These are phyloP conservation scores for Penicillium bovifimosum DNA, from an alignment of 495 filamentous ascomycete species.

Conservation along the genomic window DNA sequence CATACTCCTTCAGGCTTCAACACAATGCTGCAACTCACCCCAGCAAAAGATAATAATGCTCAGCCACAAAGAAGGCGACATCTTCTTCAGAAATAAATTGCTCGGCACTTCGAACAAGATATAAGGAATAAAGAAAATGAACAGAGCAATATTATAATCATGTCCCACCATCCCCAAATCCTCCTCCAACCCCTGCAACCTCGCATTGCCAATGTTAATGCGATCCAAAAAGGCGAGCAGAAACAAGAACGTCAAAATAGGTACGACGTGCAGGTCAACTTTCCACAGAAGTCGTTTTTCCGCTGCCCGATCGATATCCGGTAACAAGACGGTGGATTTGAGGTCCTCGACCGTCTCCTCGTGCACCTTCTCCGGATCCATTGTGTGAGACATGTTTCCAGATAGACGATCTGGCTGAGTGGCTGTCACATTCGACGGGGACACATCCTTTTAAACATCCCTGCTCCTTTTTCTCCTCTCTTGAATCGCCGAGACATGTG, in stretches of 20 bases:
- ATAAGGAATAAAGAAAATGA: slow-evolving; percentile 64
- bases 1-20: not conserved
- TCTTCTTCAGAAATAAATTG: slow-evolving; percentile 61
- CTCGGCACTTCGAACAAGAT: slow-evolving; percentile 59
- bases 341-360: slow-evolving; percentile 14
- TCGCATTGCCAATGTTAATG: slow-evolving; percentile 60
- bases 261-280: slow-evolving; percentile 38
- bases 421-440: not conserved
- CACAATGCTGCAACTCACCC: slow-evolving; percentile 30
- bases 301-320: slow-evolving; percentile 16
- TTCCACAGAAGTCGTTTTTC: slow-evolving; percentile 36
- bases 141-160: slow-evolving; percentile 56
- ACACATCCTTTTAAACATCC: not conserved
- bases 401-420: not conserved
- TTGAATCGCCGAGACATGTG: not conserved
- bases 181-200: slow-evolving; percentile 52
- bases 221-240: slow-evolving; percentile 41
- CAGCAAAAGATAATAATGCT: slow-evolving; percentile 50
- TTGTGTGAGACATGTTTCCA: not conserved
- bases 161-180: slow-evolving; percentile 53
- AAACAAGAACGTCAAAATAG: slow-evolving; percentile 34
- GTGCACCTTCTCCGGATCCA: slow-evolving; percentile 11
- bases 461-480: no score
- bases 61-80: slow-evolving; percentile 56
- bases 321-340: slow-evolving; percentile 4